These are phyloP conservation scores for Debaryomyces udenii DNA, from an alignment of 1,139 yeast species.

Conservation along the genomic window DNA sequence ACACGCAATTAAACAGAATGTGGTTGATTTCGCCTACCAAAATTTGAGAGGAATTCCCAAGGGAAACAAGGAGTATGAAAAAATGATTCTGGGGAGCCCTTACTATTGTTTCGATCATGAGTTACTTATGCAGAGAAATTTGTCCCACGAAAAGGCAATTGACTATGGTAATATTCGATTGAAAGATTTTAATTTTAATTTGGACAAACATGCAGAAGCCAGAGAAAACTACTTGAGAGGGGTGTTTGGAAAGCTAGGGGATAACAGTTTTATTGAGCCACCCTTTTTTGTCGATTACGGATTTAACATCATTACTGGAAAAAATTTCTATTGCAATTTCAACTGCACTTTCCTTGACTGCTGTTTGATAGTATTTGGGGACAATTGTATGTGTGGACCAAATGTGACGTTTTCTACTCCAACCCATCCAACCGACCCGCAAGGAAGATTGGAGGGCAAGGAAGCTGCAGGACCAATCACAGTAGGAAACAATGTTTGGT, in stretches of 20 bases:
- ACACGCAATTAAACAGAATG: constrained; percentile 33
- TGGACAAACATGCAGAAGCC: constrained; percentile 33
- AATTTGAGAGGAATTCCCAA: constrained; percentile 47
- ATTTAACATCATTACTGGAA: constrained; percentile 53
- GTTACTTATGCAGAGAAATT: constrained; percentile 22
- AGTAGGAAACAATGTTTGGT: constrained; percentile 69
- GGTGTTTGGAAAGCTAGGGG: constrained; percentile 50
- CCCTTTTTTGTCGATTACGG: constrained; percentile 65
- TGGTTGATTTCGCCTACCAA: constrained; percentile 44
- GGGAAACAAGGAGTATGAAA: constrained; percentile 37
- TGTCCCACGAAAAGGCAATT: constrained; percentile 27
- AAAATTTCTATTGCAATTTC: constrained; percentile 56
- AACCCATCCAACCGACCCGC: constrained; percentile 61
- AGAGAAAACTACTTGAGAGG: constrained; percentile 37
- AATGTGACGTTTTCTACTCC: constrained; percentile 64
- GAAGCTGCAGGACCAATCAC: constrained; percentile 60
- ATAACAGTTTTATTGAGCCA: constrained; percentile 47
- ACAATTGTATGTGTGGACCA: constrained; percentile 64
- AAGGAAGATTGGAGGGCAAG: constrained; percentile 42
- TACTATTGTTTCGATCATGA: constrained; percentile 25
- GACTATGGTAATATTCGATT: constrained; percentile 45
- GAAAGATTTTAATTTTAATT: constrained; percentile 35
- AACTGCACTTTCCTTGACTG: constrained; percentile 62
- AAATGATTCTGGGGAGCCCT: constrained; percentile 31
- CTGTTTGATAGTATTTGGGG: constrained; percentile 63